A percentile compares a stretch with the other conserved stretches of the same genome.
Evolutionary conservation across 2,329 filamentous ascomycete species (phyloP).

Genomic region (Dactylellina parvicollis): DNA sequence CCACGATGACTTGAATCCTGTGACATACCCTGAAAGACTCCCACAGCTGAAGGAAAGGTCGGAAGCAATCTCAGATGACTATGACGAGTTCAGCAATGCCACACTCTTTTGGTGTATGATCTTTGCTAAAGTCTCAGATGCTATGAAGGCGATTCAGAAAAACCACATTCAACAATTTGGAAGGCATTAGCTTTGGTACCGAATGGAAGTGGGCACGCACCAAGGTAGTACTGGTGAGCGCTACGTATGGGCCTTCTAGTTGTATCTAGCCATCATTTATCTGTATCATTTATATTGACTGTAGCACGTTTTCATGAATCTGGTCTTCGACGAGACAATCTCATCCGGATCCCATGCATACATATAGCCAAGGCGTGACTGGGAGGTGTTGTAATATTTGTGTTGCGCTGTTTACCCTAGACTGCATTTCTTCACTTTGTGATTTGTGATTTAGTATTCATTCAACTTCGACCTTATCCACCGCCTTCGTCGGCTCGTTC

Average conservation of each 20-base stretch:
- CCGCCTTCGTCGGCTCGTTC: neutral
- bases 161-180: neutral
- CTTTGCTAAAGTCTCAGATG: neutral
- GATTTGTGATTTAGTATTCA: neutral
- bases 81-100: neutral
- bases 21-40: constrained; percentile 19
- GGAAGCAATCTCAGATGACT: neutral
- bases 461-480: neutral
- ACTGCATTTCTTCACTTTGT: neutral
- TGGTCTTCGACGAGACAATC: too few relatives aligned
- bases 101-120: neutral
- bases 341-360: too few relatives aligned
- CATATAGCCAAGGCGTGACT: neutral
- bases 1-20: neutral
- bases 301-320: too few relatives aligned
- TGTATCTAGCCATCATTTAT: too few relatives aligned
- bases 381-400: neutral
- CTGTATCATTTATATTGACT: too few relatives aligned
- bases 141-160: constrained; percentile 8
- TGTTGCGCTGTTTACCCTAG: constrained; percentile 1
- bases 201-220: too few relatives aligned
- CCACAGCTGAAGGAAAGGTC: neutral
- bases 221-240: too few relatives aligned
- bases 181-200: too few relatives aligned
- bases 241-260: too few relatives aligned